These are phyloP conservation scores for Escallonia rubra DNA, from an alignment of 129 eudicot species.

Conservation along the genomic window DNA sequence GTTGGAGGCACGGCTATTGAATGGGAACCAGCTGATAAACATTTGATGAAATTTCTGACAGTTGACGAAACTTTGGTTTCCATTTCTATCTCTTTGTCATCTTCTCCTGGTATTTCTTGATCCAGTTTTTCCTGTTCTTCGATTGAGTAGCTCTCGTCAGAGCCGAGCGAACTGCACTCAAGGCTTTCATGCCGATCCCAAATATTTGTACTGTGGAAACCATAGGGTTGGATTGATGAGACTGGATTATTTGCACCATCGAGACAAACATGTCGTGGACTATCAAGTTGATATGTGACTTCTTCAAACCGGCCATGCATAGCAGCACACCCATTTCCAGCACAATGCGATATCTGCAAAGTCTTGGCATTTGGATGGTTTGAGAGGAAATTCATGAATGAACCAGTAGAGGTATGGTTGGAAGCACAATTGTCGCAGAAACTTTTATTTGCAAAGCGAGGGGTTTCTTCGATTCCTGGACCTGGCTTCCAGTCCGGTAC, in stretches of 20 bases:
- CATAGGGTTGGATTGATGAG: conserved; percentile 1
- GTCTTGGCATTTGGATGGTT: conserved; percentile 10
- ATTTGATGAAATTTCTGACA: conserved; percentile 2
- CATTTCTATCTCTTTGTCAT: not conserved
- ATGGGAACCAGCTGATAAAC: conserved; percentile 5
- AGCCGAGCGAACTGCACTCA: conserved; percentile 29
- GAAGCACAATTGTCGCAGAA: conserved; percentile 42
- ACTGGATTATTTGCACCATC: not conserved
- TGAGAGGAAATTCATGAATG: conserved; percentile 24
- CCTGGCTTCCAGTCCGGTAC: conserved; percentile 39
- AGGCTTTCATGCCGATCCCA: conserved; percentile 25
- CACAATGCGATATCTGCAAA: conserved; percentile 16
- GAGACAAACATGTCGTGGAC: conserved; percentile 3
- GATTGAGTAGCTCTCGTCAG: conserved; percentile 16
- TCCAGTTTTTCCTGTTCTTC: conserved; percentile 17
- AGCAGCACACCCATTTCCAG: not conserved
- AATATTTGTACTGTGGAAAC: conserved; percentile 6
- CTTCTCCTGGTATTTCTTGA: not conserved
- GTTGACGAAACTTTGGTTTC: not conserved
- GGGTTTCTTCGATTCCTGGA: conserved; percentile 28
- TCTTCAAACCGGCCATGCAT: conserved; percentile 41
- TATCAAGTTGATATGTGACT: conserved; percentile 26
- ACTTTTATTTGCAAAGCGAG: conserved; percentile 20
- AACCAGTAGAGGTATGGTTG: conserved; percentile 26
- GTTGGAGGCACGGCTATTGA: conserved; percentile 9